Conservation (phyloP, 2,329 filamentous ascomycete species). For the Myrmaecium sp. region DNA sequence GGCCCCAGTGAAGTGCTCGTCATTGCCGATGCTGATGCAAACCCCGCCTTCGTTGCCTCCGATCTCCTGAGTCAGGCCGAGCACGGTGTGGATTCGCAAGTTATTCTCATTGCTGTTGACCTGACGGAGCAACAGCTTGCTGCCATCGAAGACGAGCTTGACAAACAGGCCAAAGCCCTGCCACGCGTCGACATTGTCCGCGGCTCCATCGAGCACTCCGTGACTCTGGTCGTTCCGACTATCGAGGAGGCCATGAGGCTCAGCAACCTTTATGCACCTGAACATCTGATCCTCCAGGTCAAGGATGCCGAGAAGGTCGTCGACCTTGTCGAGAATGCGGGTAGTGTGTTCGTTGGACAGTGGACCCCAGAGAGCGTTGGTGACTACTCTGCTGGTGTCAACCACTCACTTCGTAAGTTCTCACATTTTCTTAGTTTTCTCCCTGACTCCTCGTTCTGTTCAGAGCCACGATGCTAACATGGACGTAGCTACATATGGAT, state of each 20-base stretch:
- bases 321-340: constrained; percentile 74
- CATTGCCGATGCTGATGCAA: constrained; percentile 71
- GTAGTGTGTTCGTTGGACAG: constrained; percentile 84
- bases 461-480: constrained; percentile 1
- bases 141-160: constrained; percentile 82
- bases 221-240: constrained; percentile 63
- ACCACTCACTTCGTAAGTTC: constrained; percentile 84
- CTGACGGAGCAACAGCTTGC: constrained; percentile 54
- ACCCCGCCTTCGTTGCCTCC: constrained; percentile 88
- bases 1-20: constrained; percentile 96
- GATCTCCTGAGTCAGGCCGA: constrained; percentile 92
- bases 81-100: constrained; percentile 91
- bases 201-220: constrained; percentile 77
- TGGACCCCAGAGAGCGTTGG: constrained; percentile 98
- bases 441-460: background rate
- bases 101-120: constrained; percentile 75
- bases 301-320: constrained; percentile 58
- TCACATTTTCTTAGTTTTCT: background rate
- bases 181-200: constrained; percentile 87
- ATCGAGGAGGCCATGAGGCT: constrained; percentile 61
- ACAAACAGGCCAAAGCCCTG: constrained; percentile 70
- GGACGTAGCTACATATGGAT: constrained; percentile 73
- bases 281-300: constrained; percentile 88
- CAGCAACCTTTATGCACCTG: constrained; percentile 89
- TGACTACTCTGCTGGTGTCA: constrained; percentile 95